Evolutionary conservation across 495 filamentous ascomycete genomes (phyloP).

Genomic region (Tuber umbilicatum): DNA sequence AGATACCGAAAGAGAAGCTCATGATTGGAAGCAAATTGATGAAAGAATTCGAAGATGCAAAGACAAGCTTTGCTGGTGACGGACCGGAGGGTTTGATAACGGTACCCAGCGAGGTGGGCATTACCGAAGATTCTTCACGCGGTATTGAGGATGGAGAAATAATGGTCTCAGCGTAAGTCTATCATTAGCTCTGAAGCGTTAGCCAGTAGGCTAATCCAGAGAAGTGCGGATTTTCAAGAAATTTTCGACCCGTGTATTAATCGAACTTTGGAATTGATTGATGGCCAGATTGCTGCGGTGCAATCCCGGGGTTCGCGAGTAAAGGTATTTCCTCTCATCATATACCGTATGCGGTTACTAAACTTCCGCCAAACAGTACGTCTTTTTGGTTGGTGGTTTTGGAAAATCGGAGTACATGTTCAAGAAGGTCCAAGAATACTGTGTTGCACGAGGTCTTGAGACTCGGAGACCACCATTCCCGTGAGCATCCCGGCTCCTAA

Average conservation of each 20-base stretch:
- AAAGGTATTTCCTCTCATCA: not conserved
- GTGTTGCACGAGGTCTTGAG: not conserved
- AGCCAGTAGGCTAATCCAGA: not conserved
- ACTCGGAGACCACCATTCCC: conserved; percentile 1
- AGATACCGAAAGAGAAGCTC: conserved; percentile 2
- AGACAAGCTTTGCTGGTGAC: not conserved
- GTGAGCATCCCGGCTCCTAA: not conserved
- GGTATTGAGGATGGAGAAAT: not conserved
- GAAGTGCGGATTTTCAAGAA: not conserved
- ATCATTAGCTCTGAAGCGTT: not conserved
- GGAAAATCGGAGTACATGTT: conserved; percentile 42
- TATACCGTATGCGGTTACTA: not conserved
- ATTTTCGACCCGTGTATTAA: not conserved
- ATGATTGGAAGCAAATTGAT: conserved; percentile 18
- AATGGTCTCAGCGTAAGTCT: not conserved
- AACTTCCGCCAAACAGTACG: not conserved
- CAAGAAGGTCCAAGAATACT: conserved; percentile 4
- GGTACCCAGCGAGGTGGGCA: not conserved
- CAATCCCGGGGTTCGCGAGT: not conserved
- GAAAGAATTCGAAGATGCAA: conserved; percentile 27
- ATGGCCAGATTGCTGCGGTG: not conserved
- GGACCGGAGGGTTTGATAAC: not conserved
- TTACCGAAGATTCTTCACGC: not conserved
- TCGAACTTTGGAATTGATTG: not conserved
- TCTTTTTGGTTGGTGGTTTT: conserved; percentile 45